Percentiles rank a stretch among this genome's conserved stretches.
Evolutionary conservation across 2,329 filamentous ascomycete genomes (phyloP).

Genomic region (Penicillium sp.): DNA sequence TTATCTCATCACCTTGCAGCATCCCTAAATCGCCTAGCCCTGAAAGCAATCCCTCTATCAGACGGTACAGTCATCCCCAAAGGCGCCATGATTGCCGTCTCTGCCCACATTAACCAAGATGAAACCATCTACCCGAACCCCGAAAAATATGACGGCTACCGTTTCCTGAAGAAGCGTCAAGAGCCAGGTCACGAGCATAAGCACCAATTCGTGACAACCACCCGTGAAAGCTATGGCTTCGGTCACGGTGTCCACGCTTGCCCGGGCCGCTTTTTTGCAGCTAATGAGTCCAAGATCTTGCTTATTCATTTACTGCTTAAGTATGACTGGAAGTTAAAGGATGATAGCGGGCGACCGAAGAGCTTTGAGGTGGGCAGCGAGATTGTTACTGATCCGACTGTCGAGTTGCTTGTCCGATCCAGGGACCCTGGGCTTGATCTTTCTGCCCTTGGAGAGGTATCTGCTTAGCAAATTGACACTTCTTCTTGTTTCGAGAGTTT

Average conservation of each 20-base stretch:
- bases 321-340: constrained; percentile 52
- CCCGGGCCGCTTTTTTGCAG: constrained; percentile 59
- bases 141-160: constrained; percentile 34
- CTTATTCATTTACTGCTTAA: constrained; percentile 53
- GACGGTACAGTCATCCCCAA: constrained; percentile 34
- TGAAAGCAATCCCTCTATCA: constrained; percentile 25
- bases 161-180: constrained; percentile 34
- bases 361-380: constrained; percentile 50
- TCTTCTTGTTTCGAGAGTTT: neutral
- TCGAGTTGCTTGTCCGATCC: constrained; percentile 28
- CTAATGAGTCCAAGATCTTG: constrained; percentile 58
- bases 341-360: constrained; percentile 41
- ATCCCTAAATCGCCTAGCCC: constrained; percentile 27
- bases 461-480: neutral
- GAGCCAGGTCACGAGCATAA: constrained; percentile 31
- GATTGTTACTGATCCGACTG: constrained; percentile 35
- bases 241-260: constrained; percentile 43
- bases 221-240: constrained; percentile 33
- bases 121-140: constrained; percentile 29
- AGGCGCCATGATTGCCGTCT: constrained; percentile 26
- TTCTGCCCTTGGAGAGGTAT: constrained; percentile 15
- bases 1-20: constrained; percentile 11
- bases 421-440: constrained; percentile 29
- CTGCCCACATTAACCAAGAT: constrained; percentile 29
- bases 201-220: constrained; percentile 33